These are phyloP conservation scores for Lagerstroemia speciosa DNA, from an alignment of 345 rosid species.

Conservation along the genomic window DNA sequence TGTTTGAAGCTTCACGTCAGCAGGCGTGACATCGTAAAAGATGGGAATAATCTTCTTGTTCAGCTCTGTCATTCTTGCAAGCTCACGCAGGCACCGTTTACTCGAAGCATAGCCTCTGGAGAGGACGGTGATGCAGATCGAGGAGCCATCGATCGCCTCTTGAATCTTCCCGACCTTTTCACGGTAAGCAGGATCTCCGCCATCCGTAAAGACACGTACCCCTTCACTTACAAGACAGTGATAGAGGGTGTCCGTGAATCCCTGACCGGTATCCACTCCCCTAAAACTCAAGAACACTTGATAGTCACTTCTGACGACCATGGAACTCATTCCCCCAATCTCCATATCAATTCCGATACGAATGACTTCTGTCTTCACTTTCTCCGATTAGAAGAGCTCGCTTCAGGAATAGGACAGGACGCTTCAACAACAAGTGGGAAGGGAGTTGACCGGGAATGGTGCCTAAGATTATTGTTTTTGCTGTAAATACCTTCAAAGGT, in stretches of 20 bases:
- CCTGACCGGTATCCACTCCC: neutral
- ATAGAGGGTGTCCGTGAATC: neutral
- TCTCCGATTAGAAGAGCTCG: neutral
- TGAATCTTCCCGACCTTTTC: neutral
- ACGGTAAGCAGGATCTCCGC: neutral
- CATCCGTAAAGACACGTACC: neutral
- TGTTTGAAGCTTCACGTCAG: neutral
- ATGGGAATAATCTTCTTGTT: neutral
- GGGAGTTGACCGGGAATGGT: neutral
- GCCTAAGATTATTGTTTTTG: neutral
- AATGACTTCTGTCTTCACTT: neutral
- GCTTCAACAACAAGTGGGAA: too few relatives aligned
- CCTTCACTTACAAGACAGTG: neutral
- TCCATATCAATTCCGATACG: too few relatives aligned
- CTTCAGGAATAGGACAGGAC: too few relatives aligned
- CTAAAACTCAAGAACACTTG: conserved; percentile 1
- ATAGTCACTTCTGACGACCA: neutral
- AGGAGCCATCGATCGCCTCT: neutral
- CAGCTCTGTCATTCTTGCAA: neutral
- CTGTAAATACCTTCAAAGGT: too few relatives aligned
- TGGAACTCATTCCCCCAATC: neutral
- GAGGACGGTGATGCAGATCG: conserved; percentile 7
- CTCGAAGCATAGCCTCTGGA: neutral
- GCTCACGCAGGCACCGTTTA: neutral
- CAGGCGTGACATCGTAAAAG: neutral